phyloP scores from a whole-genome alignment of 345 rosid genomes.

The Arabidopsis suecica region DNA sequence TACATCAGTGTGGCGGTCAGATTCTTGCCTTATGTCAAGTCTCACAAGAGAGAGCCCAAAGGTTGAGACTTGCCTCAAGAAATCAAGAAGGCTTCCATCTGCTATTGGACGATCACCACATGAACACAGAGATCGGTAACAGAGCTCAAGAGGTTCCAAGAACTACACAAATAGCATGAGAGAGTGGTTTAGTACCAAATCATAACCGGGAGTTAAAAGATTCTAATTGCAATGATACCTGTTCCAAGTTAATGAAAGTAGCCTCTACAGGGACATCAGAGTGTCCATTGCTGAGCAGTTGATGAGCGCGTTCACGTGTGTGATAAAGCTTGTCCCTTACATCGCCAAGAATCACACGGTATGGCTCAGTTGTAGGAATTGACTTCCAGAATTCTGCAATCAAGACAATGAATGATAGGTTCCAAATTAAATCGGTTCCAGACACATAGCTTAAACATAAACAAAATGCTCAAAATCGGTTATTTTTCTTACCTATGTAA shows the following conservation, averaged over 20 bases:
- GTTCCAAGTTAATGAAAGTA: constrained; percentile 78
- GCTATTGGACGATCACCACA: constrained; percentile 96
- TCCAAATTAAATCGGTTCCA: not conserved
- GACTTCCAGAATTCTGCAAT: constrained; percentile 92
- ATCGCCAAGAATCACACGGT: constrained; percentile 92
- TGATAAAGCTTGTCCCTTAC: constrained; percentile 88
- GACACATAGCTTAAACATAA: constrained; percentile 1
- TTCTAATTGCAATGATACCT: constrained; percentile 48
- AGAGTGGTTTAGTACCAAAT: constrained; percentile 17
- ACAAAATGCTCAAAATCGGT: not conserved
- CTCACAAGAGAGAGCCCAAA: constrained; percentile 94
- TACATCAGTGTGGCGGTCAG: constrained; percentile 95
- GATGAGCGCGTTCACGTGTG: constrained; percentile 94
- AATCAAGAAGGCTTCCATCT: constrained; percentile 99
- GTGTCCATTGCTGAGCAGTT: constrained; percentile 68
- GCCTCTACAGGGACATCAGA: constrained; percentile 92
- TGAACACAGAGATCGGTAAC: constrained; percentile 86
- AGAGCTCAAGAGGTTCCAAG: constrained; percentile 97
- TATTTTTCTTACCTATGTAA: constrained; percentile 68
- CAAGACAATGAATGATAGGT: not conserved
- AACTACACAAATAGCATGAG: constrained; percentile 56
- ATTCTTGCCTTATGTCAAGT: constrained; percentile 97
- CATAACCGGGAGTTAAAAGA: not conserved
- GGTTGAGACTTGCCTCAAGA: constrained; percentile 95
- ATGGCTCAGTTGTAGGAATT: constrained; percentile 86